Evolutionary conservation across 768 basidiomycete genomes (phyloP), one percentile per base, ranked within the genome.

Genomic region (Hericium coralloides): DNA sequence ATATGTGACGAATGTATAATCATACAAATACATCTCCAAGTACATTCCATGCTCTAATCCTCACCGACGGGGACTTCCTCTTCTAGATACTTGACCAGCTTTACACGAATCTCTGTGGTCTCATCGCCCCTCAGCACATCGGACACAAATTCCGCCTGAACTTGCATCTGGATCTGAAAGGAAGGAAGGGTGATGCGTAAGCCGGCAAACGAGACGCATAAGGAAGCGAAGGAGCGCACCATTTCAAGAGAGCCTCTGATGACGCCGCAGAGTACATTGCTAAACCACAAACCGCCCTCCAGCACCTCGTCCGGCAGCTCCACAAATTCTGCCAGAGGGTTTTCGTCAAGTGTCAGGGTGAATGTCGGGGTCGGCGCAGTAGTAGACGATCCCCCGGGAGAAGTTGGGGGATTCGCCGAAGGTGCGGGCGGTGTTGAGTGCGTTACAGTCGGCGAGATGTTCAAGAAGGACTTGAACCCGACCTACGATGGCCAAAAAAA

Each of bases 401-500:
- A 45, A 25, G 18, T 62, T 18, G 68, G 61, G n/a, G 59, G 61
- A 17, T 66, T 66, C 1, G 84, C 76, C 5, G 81, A 70, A 12
- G 79, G 64, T 1, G 82, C 72, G 9, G 81, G 73, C n/a, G 79
- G 69, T 10, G 74, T 74, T 43, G 79, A 77, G 65, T 95, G 93
- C 25, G 85, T 80, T 52, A 98, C 79, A 18, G 74, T 77, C 0
- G 97, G 97, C 0, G 87, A 85, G 64, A 98, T 86, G 68, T 98
- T 98, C 54, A 99, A 76, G 71, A 98, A 98, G 4, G 94, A 86
- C 71, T 98, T 98, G 79, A 99, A 99, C 22, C 94, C 97, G 60
- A 98, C 91, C 95, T 98, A 67, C 56, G 38, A 43, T 38, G 37
- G 25, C 31, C 38, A 5, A 7, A 17, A 5, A 7, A 17, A 22